Evolutionary conservation across 306 rosid genomes (phyloP).

Genomic region (Rosa lucieae): DNA sequence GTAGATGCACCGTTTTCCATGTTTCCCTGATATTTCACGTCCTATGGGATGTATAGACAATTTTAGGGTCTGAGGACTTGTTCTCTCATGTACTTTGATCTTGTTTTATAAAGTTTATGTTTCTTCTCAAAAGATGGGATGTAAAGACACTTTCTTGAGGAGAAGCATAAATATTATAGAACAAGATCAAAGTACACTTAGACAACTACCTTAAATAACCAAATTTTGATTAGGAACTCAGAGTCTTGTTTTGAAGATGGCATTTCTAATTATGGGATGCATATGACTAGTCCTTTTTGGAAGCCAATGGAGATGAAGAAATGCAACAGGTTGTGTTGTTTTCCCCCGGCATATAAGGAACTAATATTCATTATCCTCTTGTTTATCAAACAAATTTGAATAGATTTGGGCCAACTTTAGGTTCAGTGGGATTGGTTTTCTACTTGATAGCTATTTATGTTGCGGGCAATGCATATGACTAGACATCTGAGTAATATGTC

Average conservation of each 20-base stretch:
- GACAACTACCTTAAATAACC: not conserved
- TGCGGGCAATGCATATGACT: not conserved
- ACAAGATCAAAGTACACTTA: not conserved
- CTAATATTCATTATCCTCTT: not conserved
- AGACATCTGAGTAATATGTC: not conserved
- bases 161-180: not conserved
- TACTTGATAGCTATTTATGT: not conserved
- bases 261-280: not conserved
- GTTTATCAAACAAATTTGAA: not conserved
- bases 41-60: not conserved
- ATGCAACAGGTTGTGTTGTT: not conserved
- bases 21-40: not conserved
- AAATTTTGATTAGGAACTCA: not conserved
- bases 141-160: not conserved
- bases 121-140: not conserved
- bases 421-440: not conserved
- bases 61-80: not conserved
- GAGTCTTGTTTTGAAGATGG: not conserved
- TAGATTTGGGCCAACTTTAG: not conserved
- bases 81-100: not conserved
- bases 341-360: not conserved
- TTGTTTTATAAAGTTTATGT: not conserved
- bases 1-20: not conserved
- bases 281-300: not conserved
- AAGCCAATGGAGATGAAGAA: not conserved